Percentiles rank a stretch among this genome's conserved stretches.
These are phyloP conservation scores for Colletotrichum paranaense DNA, from an alignment of 2,329 filamentous ascomycete species.

Conservation along the genomic window DNA sequence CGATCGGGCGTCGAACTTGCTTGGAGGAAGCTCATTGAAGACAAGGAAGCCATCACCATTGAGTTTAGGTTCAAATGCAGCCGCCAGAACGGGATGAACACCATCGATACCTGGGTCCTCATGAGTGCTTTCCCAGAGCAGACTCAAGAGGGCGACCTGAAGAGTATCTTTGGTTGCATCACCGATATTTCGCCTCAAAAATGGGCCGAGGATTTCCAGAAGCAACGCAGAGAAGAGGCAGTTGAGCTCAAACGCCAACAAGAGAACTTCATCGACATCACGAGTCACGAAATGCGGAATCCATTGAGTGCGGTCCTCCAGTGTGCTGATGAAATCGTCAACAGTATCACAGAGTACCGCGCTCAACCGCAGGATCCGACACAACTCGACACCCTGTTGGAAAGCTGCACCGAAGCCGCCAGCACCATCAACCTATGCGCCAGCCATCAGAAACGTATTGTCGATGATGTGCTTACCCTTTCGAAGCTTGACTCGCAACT, in stretches of 20 bases:
- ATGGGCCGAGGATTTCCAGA: constrained; percentile 84
- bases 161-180: constrained; percentile 82
- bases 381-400: constrained; percentile 61
- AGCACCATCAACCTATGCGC: constrained; percentile 85
- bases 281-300: constrained; percentile 81
- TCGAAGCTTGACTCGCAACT: constrained; percentile 79
- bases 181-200: constrained; percentile 91
- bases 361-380: constrained; percentile 44
- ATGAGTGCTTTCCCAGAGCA: constrained; percentile 83
- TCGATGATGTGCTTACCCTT: constrained; percentile 74
- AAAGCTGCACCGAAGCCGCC: constrained; percentile 76
- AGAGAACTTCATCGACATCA: constrained; percentile 80
- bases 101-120: constrained; percentile 79
- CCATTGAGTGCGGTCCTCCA: constrained; percentile 80
- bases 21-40: constrained; percentile 71
- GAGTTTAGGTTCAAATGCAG: constrained; percentile 81
- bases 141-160: constrained; percentile 71
- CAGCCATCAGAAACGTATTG: constrained; percentile 80
- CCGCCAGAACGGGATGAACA: constrained; percentile 69
- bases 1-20: constrained; percentile 65
- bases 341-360: constrained; percentile 58
- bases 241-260: constrained; percentile 81
- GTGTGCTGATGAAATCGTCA: constrained; percentile 78
- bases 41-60: constrained; percentile 73
- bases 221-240: constrained; percentile 81